These are phyloP conservation scores for Sphagnum magellanicum DNA, from an alignment of 228 moss, liverwort and hornwort species.

Conservation along the genomic window DNA sequence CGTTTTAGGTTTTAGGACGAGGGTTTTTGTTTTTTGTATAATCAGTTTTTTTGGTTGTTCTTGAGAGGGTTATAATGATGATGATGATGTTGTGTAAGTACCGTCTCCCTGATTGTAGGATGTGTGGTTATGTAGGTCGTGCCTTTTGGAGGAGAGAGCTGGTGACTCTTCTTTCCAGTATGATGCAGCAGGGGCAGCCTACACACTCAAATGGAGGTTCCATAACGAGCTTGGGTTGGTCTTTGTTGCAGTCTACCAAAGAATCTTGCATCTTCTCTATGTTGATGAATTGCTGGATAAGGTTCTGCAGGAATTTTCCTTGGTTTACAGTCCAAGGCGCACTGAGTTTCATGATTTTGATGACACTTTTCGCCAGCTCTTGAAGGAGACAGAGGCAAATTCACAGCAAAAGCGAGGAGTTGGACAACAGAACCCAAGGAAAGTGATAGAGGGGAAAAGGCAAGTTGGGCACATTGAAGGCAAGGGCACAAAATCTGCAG, in stretches of 20 bases:
- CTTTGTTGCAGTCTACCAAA: slow-evolving; percentile 94
- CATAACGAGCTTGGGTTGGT: slow-evolving; percentile 97
- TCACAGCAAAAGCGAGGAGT: slow-evolving; percentile 57
- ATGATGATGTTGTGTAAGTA: too few relatives aligned
- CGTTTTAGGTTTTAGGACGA: too few relatives aligned
- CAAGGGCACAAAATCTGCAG: slow-evolving; percentile 53
- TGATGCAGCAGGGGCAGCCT: slow-evolving; percentile 81
- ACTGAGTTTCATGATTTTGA: slow-evolving; percentile 72
- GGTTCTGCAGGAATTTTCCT: slow-evolving; percentile 80
- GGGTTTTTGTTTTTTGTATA: too few relatives aligned
- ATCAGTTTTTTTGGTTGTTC: too few relatives aligned
- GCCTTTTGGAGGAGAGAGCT: slow-evolving; percentile 90
- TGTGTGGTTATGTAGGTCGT: slow-evolving; percentile 32
- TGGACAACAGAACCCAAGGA: slow-evolving; percentile 50
- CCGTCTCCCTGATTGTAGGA: too few relatives aligned
- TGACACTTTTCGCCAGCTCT: slow-evolving; percentile 78
- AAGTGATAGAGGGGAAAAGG: slow-evolving; percentile 46
- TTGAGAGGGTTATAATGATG: too few relatives aligned
- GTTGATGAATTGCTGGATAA: slow-evolving; percentile 92
- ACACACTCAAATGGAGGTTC: slow-evolving; percentile 98
- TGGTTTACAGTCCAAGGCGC: slow-evolving; percentile 38
- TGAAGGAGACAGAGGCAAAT: slow-evolving; percentile 76
- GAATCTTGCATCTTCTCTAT: slow-evolving; percentile 88
- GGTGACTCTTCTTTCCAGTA: slow-evolving; percentile 96
- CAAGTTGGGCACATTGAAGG: slow-evolving; percentile 45